Evolutionary conservation across 331 rosid genomes (phyloP).

Genomic region (Erythrophleum ivorense): DNA sequence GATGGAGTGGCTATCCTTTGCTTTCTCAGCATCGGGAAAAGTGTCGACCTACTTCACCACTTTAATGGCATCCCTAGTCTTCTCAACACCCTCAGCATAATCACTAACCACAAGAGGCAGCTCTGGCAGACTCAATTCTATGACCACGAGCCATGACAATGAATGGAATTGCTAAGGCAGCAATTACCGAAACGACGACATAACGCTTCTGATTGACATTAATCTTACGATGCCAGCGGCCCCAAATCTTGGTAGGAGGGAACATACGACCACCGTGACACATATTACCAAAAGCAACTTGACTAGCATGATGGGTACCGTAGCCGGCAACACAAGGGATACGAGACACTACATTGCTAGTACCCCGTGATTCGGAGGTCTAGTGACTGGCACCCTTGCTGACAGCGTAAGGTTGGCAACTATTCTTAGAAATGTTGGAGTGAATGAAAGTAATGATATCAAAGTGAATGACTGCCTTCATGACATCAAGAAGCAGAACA

Average conservation of each 20-base stretch:
- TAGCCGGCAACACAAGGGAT: slow-evolving; percentile 80
- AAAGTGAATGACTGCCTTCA: slow-evolving; percentile 67
- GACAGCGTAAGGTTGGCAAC: slow-evolving; percentile 76
- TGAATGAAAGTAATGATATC: slow-evolving; percentile 71
- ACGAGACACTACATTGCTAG: slow-evolving; percentile 79
- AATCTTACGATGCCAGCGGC: slow-evolving; percentile 82
- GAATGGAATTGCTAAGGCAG: slow-evolving; percentile 71
- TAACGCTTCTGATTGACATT: slow-evolving; percentile 74
- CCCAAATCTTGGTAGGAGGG: slow-evolving; percentile 87
- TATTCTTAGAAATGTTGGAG: slow-evolving; percentile 60
- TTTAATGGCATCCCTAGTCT: slow-evolving; percentile 62
- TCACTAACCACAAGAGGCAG: slow-evolving; percentile 74
- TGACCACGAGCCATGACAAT: slow-evolving; percentile 74
- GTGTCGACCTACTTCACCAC: slow-evolving; percentile 71
- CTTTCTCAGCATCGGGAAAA: slow-evolving; percentile 67
- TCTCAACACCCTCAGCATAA: slow-evolving; percentile 66
- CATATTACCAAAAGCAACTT: slow-evolving; percentile 85
- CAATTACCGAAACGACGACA: slow-evolving; percentile 75
- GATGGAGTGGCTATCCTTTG: slow-evolving; percentile 66
- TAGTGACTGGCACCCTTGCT: slow-evolving; percentile 68
- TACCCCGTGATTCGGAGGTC: slow-evolving; percentile 85
- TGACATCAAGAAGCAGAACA: slow-evolving; percentile 64
- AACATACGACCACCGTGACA: slow-evolving; percentile 90
- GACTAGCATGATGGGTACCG: slow-evolving; percentile 85
- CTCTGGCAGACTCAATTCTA: slow-evolving; percentile 61